Conservation (phyloP, 1,139 yeast species). For the Nakaseomyces sp. region DNA sequence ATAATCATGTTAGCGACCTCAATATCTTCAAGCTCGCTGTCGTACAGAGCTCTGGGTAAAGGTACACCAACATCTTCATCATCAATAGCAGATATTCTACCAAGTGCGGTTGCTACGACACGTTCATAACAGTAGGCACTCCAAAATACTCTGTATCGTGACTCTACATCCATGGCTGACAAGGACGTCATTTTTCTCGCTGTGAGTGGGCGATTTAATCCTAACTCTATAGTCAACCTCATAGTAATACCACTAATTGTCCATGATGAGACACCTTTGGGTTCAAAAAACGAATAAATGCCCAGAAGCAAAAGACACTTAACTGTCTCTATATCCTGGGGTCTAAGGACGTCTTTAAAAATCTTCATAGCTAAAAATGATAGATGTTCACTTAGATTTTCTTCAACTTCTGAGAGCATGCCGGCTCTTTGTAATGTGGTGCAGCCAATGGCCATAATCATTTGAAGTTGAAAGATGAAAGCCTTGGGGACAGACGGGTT, state of each 20-base stretch:
- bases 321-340: conserved; percentile 34
- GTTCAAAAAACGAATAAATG: conserved; percentile 40
- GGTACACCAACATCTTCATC: conserved; percentile 42
- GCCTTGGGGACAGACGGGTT: conserved; percentile 13
- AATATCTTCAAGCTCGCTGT: conserved; percentile 36
- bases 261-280: conserved; percentile 40
- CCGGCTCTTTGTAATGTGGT: conserved; percentile 39
- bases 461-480: conserved; percentile 37
- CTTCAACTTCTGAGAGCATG: conserved; percentile 31
- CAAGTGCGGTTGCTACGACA: conserved; percentile 37
- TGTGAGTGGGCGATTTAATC: conserved; percentile 35
- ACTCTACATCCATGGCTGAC: conserved; percentile 34
- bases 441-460: conserved; percentile 44
- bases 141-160: conserved; percentile 42
- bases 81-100: conserved; percentile 38
- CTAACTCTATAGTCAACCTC: conserved; percentile 37
- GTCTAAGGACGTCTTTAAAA: conserved; percentile 32
- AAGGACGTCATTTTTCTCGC: conserved; percentile 23
- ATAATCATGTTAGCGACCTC: conserved; percentile 37
- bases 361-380: conserved; percentile 34
- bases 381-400: conserved; percentile 32
- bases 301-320: conserved; percentile 37
- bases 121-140: conserved; percentile 43
- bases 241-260: conserved; percentile 41
- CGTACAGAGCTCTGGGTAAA: conserved; percentile 33